A percentile compares a stretch with the other conserved stretches of the same genome.
phyloP scores from a whole-genome alignment of 2,329 filamentous ascomycete genomes.

The Colletotrichum truncatum region DNA sequence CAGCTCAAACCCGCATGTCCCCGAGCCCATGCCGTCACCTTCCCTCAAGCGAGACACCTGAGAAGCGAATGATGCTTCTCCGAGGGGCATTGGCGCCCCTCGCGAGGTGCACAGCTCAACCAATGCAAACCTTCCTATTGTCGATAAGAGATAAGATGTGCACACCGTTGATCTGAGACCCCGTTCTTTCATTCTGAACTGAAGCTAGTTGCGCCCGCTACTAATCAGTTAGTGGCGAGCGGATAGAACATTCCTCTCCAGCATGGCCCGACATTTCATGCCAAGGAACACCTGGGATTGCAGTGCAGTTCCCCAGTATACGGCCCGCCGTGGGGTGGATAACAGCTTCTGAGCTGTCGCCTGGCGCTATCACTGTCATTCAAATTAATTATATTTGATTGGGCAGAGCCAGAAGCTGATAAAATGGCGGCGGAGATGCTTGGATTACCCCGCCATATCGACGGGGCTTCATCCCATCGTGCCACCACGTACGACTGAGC shows the following conservation, averaged over 20 bases:
- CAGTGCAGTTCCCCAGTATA: background rate
- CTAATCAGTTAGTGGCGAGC: background rate
- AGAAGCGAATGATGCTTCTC: conserved; percentile 27
- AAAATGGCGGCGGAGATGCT: conserved; percentile 12
- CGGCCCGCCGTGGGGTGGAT: background rate
- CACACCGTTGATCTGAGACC: background rate
- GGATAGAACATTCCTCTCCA: background rate
- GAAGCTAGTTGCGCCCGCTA: background rate
- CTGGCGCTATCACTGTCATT: background rate
- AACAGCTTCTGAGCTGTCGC: background rate
- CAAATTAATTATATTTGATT: conserved; percentile 8
- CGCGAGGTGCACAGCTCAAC: background rate
- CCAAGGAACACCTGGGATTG: background rate
- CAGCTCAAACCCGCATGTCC: conserved; percentile 1
- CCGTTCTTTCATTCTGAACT: background rate
- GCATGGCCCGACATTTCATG: background rate
- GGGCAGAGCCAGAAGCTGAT: background rate
- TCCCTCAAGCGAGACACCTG: conserved; percentile 5
- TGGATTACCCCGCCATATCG: background rate
- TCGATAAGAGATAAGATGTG: conserved; percentile 19
- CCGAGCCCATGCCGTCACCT: conserved; percentile 23
- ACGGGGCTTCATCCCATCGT: background rate
- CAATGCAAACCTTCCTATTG: background rate
- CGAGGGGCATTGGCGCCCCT: conserved; percentile 13
- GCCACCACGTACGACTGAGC: background rate